Evolutionary conservation across 495 filamentous ascomycete genomes (phyloP).

Genomic region (Hyaloscypha finlandica): DNA sequence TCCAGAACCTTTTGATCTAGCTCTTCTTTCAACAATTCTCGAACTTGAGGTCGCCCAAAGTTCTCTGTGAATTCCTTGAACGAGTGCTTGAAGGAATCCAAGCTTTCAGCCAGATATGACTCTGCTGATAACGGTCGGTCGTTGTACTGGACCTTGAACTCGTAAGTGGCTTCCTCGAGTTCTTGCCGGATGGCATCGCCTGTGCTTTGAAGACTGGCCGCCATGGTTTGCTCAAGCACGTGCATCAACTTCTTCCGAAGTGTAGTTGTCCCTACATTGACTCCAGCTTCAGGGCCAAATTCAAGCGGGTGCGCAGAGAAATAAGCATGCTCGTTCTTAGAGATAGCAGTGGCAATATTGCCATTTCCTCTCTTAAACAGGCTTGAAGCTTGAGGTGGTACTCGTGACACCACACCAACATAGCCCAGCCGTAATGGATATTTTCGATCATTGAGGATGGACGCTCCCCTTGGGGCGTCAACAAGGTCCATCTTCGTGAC

Average conservation of each 20-base stretch:
- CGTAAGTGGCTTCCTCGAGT: slow-evolving; percentile 94
- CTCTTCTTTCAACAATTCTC: slow-evolving; percentile 85
- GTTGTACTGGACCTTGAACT: slow-evolving; percentile 99
- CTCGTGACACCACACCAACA: slow-evolving; percentile 88
- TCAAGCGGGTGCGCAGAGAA: slow-evolving; percentile 83
- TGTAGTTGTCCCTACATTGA: slow-evolving; percentile 79
- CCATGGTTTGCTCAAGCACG: slow-evolving; percentile 96
- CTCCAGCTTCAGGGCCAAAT: slow-evolving; percentile 70
- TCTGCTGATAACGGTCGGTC: slow-evolving; percentile 93
- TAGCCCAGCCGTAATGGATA: slow-evolving; percentile 97
- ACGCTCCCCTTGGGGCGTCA: slow-evolving; percentile 73
- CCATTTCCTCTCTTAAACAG: slow-evolving; percentile 83
- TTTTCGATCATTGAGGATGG: slow-evolving; percentile 82
- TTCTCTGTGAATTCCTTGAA: slow-evolving; percentile 89
- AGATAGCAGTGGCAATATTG: slow-evolving; percentile 79
- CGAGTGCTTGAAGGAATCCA: slow-evolving; percentile 96
- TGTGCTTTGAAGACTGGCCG: slow-evolving; percentile 81
- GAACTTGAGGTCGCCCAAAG: slow-evolving; percentile 88
- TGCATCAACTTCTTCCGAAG: slow-evolving; percentile 95
- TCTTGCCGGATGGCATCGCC: slow-evolving; percentile 92
- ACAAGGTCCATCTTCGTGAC: slow-evolving; percentile 99
- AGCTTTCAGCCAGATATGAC: slow-evolving; percentile 90
- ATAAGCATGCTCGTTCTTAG: slow-evolving; percentile 84
- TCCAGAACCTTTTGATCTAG: slow-evolving; percentile 95
- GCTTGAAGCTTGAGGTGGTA: slow-evolving; percentile 66